Base-by-base conservation (phyloP, 306 rosid genomes). In the Fagus crenata region DNA sequence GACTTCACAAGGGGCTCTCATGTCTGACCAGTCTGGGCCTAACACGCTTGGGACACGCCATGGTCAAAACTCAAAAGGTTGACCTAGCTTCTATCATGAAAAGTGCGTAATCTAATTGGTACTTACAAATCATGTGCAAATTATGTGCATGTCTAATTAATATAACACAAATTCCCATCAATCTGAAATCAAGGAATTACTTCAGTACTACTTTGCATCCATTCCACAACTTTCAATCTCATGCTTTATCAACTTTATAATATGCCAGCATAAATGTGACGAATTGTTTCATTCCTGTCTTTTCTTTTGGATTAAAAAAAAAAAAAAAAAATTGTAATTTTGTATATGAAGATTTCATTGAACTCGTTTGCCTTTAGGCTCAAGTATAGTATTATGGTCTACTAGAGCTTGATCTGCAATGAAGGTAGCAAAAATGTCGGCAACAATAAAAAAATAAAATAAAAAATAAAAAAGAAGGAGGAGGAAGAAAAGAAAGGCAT, bases 221-320 rank as follows among this genome's bases (percentile, higher is more conserved):
- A 71, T 83, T 84, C 75, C 71, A 22, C n/a, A 37, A 78, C 87
- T 81, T 61, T 78, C 84, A 81, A 81, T 75, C 53, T 5, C 32
- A 51, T 75, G 73, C 74, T 81, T 54, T 53, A 31, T 49, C 1
- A 42, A 32, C 75, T 64, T 75, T 42, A 12, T 49, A 36, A 12
- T 58, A 22, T 41, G 74, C 54, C 54, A 54, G 46, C 64, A 18
- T 61, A 77, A 4, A 33, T 73, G 56, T 58, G 49, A n/a, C 49
- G 9, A 49, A 7, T 31, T 9, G 8, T 31, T 53, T 8, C 36
- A 4, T 69, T 56, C 68, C 37, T 74, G 54, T 7, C 22, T 32
- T 63, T 42, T 15, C 32, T 79, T 77, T 35, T 17, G 51, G 51
- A 46, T 46, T 46, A 9, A 46, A 14, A 42, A 31, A 80, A n/a